A percentile compares a stretch with the other conserved stretches of the same genome.
Evolutionary conservation across 2,329 filamentous ascomycete species (phyloP).

Genomic region (Fusarium oligoseptatum): DNA sequence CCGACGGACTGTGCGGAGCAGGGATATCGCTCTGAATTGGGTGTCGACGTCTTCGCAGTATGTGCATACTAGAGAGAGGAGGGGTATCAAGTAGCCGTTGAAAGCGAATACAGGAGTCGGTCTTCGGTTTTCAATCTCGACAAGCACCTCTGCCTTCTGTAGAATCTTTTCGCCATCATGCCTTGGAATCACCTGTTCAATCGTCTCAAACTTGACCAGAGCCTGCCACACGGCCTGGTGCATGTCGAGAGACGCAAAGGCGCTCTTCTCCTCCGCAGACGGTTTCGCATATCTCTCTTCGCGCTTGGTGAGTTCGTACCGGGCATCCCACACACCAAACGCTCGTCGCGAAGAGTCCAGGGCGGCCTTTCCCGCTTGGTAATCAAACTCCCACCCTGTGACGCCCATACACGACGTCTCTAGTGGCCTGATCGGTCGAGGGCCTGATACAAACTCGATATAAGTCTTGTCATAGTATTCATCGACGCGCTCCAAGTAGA

Average conservation of each 20-base stretch:
- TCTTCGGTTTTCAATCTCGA: conserved; percentile 1
- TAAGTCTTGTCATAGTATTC: background rate
- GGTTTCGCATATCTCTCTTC: background rate
- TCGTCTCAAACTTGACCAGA: background rate
- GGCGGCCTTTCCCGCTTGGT: background rate
- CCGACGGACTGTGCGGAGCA: conserved; percentile 26
- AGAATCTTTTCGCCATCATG: conserved; percentile 21
- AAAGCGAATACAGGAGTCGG: conserved; percentile 30
- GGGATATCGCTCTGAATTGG: conserved; percentile 14
- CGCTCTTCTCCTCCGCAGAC: background rate
- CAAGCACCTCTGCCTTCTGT: conserved; percentile 11
- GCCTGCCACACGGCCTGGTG: conserved; percentile 13
- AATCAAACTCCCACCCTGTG: background rate
- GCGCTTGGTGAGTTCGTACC: background rate
- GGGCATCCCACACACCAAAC: conserved; percentile 3
- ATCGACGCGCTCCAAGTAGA: background rate
- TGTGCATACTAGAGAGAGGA: conserved; percentile 29
- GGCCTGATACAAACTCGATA: background rate
- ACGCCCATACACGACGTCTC: background rate
- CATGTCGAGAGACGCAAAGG: conserved; percentile 4
- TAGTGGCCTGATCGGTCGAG: background rate
- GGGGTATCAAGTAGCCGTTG: conserved; percentile 25
- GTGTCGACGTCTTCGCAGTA: conserved; percentile 17
- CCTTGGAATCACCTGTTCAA: background rate
- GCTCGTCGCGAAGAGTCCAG: background rate